A percentile compares a stretch with the other conserved stretches of the same genome.
phyloP scores from a whole-genome alignment of 2,329 filamentous ascomycete species.

The Sporothrix curviconia region DNA sequence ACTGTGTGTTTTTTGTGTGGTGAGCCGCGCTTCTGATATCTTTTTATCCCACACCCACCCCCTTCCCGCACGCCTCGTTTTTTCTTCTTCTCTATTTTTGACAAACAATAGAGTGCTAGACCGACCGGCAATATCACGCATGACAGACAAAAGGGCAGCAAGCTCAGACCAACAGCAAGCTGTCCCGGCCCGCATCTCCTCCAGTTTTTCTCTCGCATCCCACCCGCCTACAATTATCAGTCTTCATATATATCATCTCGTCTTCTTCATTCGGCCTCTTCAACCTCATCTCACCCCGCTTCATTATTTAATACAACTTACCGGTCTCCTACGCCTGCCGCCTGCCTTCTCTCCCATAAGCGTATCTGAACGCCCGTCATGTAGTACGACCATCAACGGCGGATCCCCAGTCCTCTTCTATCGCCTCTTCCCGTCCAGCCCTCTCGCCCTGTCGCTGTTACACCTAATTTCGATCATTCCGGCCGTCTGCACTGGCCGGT shows the following conservation, averaged over 20 bases:
- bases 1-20: neutral
- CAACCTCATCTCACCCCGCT: too few species aligned
- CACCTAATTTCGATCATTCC: slow-evolving; percentile 2
- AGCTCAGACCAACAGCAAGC: too few species aligned
- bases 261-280: too few species aligned
- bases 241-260: too few species aligned
- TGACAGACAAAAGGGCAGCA: neutral
- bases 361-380: neutral
- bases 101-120: neutral
- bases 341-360: neutral
- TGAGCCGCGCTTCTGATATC: neutral
- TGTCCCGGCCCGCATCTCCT: too few species aligned
- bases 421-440: neutral
- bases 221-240: too few species aligned
- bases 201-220: too few species aligned
- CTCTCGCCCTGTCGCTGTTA: neutral
- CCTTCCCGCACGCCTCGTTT: neutral
- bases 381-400: slow-evolving; percentile 11
- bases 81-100: neutral
- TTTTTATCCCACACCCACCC: neutral
- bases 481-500: neutral
- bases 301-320: neutral
- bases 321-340: too few species aligned
- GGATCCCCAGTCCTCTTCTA: slow-evolving; percentile 5
- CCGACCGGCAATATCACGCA: neutral